Conservation (phyloP, 805 yeast genomes). For the Starmerella kuoi region DNA sequence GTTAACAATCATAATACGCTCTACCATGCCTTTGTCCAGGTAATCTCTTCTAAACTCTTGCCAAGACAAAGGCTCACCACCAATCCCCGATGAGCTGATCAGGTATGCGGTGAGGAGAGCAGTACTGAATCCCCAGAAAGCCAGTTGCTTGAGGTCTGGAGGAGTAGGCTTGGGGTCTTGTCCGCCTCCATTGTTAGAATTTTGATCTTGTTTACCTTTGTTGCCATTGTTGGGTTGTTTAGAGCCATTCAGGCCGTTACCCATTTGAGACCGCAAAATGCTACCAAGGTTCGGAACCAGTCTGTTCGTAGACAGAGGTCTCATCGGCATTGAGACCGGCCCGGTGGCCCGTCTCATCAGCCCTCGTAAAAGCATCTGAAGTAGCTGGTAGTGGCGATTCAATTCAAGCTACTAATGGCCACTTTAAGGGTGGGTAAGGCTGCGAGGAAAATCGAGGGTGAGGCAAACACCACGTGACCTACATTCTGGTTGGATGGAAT, state of each 20-base stretch:
- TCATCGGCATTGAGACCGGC: not conserved
- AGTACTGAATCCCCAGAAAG: slow-evolving; percentile 20
- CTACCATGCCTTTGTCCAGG: slow-evolving; percentile 66
- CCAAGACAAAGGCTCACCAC: slow-evolving; percentile 54
- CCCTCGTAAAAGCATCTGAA: not conserved
- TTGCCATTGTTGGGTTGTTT: not conserved
- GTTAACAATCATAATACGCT: slow-evolving; percentile 62
- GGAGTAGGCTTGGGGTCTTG: slow-evolving; percentile 6
- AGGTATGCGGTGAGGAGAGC: slow-evolving; percentile 18
- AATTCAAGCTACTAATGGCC: too few relatives aligned
- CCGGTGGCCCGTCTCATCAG: not conserved
- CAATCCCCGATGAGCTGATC: slow-evolving; percentile 4
- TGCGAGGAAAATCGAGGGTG: too few relatives aligned
- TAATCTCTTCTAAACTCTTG: slow-evolving; percentile 75
- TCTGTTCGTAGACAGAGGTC: not conserved
- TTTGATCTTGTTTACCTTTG: not conserved
- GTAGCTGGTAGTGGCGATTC: not conserved
- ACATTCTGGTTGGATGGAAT: too few relatives aligned
- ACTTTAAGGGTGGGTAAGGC: too few relatives aligned
- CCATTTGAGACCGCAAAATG: not conserved
- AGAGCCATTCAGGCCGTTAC: not conserved
- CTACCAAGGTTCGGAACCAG: not conserved
- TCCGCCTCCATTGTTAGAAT: not conserved
- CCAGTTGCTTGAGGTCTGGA: slow-evolving; percentile 18
- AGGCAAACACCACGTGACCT: too few relatives aligned